phyloP scores from a whole-genome alignment of 768 basidiomycete species.

The Russula ochroleuca region DNA sequence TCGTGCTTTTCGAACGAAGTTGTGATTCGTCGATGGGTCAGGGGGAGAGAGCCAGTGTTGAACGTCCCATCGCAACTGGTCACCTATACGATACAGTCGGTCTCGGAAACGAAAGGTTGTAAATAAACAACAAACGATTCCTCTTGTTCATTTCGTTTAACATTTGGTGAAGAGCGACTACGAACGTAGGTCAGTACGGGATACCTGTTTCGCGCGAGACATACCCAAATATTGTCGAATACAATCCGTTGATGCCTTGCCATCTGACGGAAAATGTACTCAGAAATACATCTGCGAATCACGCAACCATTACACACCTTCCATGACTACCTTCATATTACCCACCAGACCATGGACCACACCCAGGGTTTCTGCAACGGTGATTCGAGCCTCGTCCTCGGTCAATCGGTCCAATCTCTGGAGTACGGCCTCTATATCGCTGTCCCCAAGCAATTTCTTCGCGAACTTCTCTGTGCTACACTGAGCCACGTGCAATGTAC shows the following conservation, averaged over 20 bases:
- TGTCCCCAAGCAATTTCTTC: neutral
- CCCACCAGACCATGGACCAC: neutral
- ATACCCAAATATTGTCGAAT: neutral
- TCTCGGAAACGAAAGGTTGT: neutral
- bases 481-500: neutral
- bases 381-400: neutral
- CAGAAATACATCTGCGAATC: neutral
- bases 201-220: neutral
- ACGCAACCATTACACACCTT: neutral
- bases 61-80: neutral
- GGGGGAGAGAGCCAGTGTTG: slow-evolving; percentile 6
- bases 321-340: neutral
- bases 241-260: neutral
- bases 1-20: neutral
- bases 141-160: neutral
- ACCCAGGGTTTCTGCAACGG: neutral
- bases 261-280: neutral
- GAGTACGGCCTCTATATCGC: neutral
- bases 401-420: slow-evolving; percentile 1
- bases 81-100: neutral
- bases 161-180: neutral
- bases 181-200: neutral
- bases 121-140: neutral
- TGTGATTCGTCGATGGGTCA: slow-evolving; percentile 7
- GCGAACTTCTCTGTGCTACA: neutral